Base-by-base conservation (phyloP, 2,329 filamentous ascomycete species). In the Fusarium heterosporum region DNA sequence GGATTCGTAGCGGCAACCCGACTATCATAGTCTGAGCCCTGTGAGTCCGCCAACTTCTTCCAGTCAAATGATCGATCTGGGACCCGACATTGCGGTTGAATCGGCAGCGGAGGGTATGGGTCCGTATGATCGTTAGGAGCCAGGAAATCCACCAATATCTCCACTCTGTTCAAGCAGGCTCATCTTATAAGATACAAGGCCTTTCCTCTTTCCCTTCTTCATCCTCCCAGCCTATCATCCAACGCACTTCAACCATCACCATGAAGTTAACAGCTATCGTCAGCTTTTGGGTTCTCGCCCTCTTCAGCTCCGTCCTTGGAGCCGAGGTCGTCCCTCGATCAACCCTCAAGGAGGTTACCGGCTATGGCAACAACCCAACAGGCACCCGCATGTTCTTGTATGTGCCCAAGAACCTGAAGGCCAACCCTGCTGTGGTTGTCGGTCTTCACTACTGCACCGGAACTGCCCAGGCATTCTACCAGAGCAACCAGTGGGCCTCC, bases 241-340 rank as follows among this genome's bases (percentile, higher is more conserved):
- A 17, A 9, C n/a, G 8, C 9, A 17, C 29, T 10, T 4, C 12
- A 17, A 8, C 25, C 14, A 12, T 13, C n/a, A 53, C 4, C 26
- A 61, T 61, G 57, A 59, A 61, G 55, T 38, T 61, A 42, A 53
- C 46, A 13, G 43, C 57, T 14, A 60, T 61, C 26, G 39, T 61
- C 32, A 54, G 55, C n/a, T 38, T 61, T 41, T 61, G 57, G 57
- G 55, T 19, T 2, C 16, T 60, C 4, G 40, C 55, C 39, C 57
- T 61, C 28, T 26, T 61, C 55, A 61, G 57, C 32, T 10, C 6
- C 2, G 55, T 53, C 6, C 25, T 61, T 4, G 57, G 32, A 11
- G 55, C 57, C 1, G 57, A 61, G 14, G 38, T 52, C 1, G 57
- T 61, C 3, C 57, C 57, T 4, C 25, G 57, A 22, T 58, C 55